phyloP scores from a whole-genome alignment of 768 basidiomycete genomes.

The Leccinum imitatum region DNA sequence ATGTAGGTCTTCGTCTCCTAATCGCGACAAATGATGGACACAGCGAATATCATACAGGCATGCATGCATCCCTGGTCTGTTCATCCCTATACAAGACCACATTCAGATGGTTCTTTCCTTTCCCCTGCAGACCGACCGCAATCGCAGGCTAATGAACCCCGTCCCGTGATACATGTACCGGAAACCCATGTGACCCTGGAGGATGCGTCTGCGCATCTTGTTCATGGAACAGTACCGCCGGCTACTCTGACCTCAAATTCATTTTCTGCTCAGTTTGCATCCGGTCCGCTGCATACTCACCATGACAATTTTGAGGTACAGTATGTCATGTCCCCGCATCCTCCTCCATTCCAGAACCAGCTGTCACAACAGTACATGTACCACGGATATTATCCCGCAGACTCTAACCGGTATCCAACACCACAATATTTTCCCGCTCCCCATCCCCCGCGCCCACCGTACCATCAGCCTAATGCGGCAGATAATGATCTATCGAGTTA shows the following conservation, averaged over 20 bases:
- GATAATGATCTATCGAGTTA: slow-evolving; percentile 27
- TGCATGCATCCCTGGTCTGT: neutral
- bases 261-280: slow-evolving; percentile 20
- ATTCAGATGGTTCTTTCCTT: neutral
- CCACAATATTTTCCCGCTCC: slow-evolving; percentile 43
- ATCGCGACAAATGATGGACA: slow-evolving; percentile 3
- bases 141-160: slow-evolving; percentile 7
- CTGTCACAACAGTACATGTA: slow-evolving; percentile 34
- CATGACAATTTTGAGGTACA: slow-evolving; percentile 40
- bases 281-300: slow-evolving; percentile 35
- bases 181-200: neutral
- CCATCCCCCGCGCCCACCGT: slow-evolving; percentile 36
- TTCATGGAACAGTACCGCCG: slow-evolving; percentile 6
- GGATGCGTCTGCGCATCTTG: neutral
- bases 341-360: slow-evolving; percentile 30
- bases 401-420: slow-evolving; percentile 39
- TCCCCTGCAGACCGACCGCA: slow-evolving; percentile 1
- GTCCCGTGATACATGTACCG: neutral
- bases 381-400: slow-evolving; percentile 36
- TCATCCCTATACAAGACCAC: neutral
- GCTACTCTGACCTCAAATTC: slow-evolving; percentile 26
- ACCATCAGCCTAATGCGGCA: slow-evolving; percentile 39
- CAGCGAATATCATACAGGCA: neutral
- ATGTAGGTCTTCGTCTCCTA: slow-evolving; percentile 2
- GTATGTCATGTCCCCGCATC: slow-evolving; percentile 48